phyloP scores from a whole-genome alignment of 306 rosid species.

The cucumber (Cucumis sativus) region DNA sequence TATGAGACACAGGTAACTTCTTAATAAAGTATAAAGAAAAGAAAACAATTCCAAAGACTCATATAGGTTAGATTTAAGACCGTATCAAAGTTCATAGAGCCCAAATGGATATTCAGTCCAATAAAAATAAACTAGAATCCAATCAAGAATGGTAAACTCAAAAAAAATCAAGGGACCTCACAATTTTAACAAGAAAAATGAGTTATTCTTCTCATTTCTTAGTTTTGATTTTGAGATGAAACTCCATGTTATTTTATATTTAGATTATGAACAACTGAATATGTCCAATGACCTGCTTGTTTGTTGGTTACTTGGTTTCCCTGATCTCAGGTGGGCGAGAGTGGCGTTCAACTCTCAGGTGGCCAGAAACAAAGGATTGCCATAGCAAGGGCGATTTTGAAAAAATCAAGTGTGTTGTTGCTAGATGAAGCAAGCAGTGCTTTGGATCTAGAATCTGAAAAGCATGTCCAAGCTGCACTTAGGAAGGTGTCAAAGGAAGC shows the following conservation, averaged over 20 bases:
- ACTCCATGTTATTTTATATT: too few relatives aligned
- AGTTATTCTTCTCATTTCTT: too few relatives aligned
- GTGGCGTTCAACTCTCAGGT: conserved; percentile 79
- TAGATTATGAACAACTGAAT: background rate
- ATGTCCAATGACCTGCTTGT: background rate
- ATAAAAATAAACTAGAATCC: too few relatives aligned
- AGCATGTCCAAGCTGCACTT: conserved; percentile 59
- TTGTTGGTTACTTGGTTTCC: background rate
- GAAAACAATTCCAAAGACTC: background rate
- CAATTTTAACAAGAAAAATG: too few relatives aligned
- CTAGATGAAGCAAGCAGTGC: conserved; percentile 98
- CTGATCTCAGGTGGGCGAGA: conserved; percentile 48
- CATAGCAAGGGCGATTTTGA: conserved; percentile 74
- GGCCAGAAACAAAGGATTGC: conserved; percentile 84
- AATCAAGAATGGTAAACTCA: too few relatives aligned
- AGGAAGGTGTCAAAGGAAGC: conserved; percentile 35
- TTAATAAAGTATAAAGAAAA: background rate
- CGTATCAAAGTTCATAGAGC: too few relatives aligned
- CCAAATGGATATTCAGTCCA: too few relatives aligned
- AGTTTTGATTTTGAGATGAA: too few relatives aligned
- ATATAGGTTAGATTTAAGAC: too few relatives aligned
- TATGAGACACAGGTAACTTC: conserved; percentile 71
- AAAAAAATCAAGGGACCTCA: too few relatives aligned
- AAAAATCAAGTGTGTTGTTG: conserved; percentile 53
- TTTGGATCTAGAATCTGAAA: conserved; percentile 73